phyloP scores from a whole-genome alignment of 306 rosid genomes.

The Urtica urens region DNA sequence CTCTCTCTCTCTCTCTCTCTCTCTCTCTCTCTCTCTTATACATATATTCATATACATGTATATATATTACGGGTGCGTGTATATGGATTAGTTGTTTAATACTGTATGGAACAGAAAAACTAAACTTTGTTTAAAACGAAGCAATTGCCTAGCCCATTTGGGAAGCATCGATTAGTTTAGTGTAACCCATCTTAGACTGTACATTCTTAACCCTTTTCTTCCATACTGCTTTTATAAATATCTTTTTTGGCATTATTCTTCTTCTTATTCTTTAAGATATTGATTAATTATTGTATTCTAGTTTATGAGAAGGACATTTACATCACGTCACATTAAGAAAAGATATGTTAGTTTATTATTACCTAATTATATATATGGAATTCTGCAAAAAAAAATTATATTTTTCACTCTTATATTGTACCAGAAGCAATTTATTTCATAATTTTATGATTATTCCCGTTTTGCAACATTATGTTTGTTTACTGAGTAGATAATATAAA shows the following conservation, averaged over 20 bases:
- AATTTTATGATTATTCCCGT: no score
- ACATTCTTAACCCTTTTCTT: conserved; percentile 11
- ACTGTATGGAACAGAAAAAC: background rate
- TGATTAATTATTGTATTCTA: no score
- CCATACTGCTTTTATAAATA: conserved; percentile 8
- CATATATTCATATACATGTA: background rate
- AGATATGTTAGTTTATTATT: no score
- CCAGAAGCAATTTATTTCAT: no score
- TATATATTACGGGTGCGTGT: background rate
- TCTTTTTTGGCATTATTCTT: conserved; percentile 9
- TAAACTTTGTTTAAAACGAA: background rate
- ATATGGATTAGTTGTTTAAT: background rate
- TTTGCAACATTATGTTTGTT: no score
- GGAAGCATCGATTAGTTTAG: conserved; percentile 1
- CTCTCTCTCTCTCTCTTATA: background rate
- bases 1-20: conserved; percentile 1
- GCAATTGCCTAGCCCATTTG: conserved; percentile 12
- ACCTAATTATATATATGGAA: no score
- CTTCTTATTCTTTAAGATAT: no score
- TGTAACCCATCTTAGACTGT: conserved; percentile 25
- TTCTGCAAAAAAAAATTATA: no score
- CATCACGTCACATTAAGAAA: no score
- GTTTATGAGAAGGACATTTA: no score
- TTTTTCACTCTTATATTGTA: no score
- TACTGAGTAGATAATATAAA: no score